Evolutionary conservation across 768 basidiomycete genomes (phyloP).

Genomic region (Leccinum rimulosum): DNA sequence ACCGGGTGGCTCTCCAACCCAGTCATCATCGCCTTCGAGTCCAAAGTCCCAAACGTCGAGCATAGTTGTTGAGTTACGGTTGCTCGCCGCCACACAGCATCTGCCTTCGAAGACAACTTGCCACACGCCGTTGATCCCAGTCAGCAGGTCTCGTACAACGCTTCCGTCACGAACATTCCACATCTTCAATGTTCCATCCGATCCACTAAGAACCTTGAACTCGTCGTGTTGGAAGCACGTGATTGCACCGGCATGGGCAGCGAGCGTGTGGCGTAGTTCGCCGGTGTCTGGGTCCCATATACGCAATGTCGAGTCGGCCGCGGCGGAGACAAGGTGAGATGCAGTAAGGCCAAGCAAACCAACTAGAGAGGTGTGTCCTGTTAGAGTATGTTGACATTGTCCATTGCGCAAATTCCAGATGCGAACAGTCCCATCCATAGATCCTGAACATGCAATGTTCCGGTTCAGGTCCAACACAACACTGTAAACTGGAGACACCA

Average conservation of each 20-base stretch:
- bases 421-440: conserved; percentile 96
- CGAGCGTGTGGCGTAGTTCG: conserved; percentile 74
- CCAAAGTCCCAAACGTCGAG: conserved; percentile 93
- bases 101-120: conserved; percentile 94
- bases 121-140: conserved; percentile 94
- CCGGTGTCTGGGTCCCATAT: conserved; percentile 92
- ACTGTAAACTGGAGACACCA: conserved; percentile 71
- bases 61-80: conserved; percentile 71
- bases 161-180: conserved; percentile 92
- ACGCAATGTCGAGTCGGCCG: conserved; percentile 92
- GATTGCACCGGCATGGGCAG: conserved; percentile 95
- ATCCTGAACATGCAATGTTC: conserved; percentile 92
- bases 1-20: conserved; percentile 75
- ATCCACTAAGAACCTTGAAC: conserved; percentile 93
- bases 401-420: conserved; percentile 90
- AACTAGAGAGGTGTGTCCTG: conserved; percentile 93
- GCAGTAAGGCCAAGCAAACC: conserved; percentile 89
- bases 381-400: conserved; percentile 72
- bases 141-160: conserved; percentile 83
- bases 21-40: conserved; percentile 67
- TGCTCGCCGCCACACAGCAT: conserved; percentile 93
- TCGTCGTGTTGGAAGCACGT: conserved; percentile 99
- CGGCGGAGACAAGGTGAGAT: conserved; percentile 90
- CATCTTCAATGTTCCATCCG: conserved; percentile 96
- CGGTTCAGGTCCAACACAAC: conserved; percentile 86